Percentiles rank a stretch among this genome's conserved stretches.
phyloP scores from a whole-genome alignment of 176 grass and related monocot species.

The Avena insularis region DNA sequence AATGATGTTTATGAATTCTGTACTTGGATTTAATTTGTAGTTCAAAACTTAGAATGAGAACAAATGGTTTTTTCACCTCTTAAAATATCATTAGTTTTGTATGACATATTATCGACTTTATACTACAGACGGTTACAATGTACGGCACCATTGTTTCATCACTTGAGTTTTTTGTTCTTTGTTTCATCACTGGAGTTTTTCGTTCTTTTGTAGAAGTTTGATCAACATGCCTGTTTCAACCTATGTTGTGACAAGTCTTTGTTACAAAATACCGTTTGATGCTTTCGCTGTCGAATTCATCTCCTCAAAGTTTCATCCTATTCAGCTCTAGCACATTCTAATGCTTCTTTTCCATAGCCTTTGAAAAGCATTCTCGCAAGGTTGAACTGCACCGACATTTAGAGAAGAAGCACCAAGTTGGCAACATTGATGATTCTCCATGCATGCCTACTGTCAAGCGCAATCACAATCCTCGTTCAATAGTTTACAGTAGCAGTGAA shows the following conservation, averaged over 20 bases:
- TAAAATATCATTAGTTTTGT: background rate
- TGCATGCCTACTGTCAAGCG: conserved; percentile 43
- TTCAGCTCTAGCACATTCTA: conserved; percentile 14
- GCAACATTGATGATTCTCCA: conserved; percentile 29
- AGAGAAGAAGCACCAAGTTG: conserved; percentile 62
- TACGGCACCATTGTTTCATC: background rate
- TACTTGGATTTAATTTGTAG: background rate
- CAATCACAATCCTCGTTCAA: background rate
- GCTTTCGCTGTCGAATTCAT: background rate
- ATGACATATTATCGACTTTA: background rate
- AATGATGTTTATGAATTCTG: background rate
- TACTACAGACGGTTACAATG: background rate
- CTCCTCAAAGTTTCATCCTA: background rate
- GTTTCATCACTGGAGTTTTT: too few species aligned
- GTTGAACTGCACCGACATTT: conserved; percentile 23
- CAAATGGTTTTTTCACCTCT: too few species aligned
- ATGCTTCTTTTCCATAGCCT: conserved; percentile 25
- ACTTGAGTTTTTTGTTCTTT: background rate
- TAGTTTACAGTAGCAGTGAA: conserved; percentile 65
- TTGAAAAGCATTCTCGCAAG: conserved; percentile 19
- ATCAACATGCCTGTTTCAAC: background rate
- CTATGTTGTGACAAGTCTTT: background rate
- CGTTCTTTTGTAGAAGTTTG: background rate
- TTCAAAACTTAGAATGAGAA: background rate
- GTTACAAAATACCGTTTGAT: background rate